Conservation (phyloP, 2,329 filamentous ascomycete species). For the Leptographium lundbergii region DNA sequence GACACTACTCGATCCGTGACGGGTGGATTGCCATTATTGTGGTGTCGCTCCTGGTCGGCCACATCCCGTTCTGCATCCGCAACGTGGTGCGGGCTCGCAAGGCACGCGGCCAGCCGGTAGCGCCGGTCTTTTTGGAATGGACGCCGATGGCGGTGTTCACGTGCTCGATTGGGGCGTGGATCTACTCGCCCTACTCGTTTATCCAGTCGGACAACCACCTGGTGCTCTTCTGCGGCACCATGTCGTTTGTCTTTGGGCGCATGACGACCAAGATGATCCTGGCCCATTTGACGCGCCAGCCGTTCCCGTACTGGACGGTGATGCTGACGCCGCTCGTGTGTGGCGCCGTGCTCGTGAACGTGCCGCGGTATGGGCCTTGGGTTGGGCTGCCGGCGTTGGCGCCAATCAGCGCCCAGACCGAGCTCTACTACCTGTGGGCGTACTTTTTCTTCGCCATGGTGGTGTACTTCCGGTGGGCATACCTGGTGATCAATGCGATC, state of each 20-base stretch:
- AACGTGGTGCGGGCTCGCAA: slow-evolving; percentile 73
- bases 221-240: slow-evolving; percentile 80
- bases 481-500: slow-evolving; percentile 79
- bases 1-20: slow-evolving; percentile 66
- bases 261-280: slow-evolving; percentile 99
- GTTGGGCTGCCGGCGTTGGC: slow-evolving; percentile 18
- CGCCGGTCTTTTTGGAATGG: slow-evolving; percentile 87
- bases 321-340: slow-evolving; percentile 79
- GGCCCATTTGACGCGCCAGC: slow-evolving; percentile 82
- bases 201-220: slow-evolving; percentile 76
- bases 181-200: slow-evolving; percentile 78
- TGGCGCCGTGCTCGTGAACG: slow-evolving; percentile 70
- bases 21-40: slow-evolving; percentile 70
- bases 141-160: slow-evolving; percentile 79
- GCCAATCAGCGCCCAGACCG: slow-evolving; percentile 49
- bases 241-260: slow-evolving; percentile 94
- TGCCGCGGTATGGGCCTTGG: slow-evolving; percentile 59
- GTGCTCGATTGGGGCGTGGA: slow-evolving; percentile 63
- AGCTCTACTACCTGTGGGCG: slow-evolving; percentile 69
- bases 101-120: slow-evolving; percentile 57
- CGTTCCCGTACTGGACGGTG: slow-evolving; percentile 93
- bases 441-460: slow-evolving; percentile 75
- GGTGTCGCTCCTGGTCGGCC: slow-evolving; percentile 51
- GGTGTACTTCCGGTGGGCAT: slow-evolving; percentile 91
- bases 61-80: slow-evolving; percentile 79